phyloP scores from a whole-genome alignment of 2,329 filamentous ascomycete genomes.

The Akanthomyces uredinophilus region DNA sequence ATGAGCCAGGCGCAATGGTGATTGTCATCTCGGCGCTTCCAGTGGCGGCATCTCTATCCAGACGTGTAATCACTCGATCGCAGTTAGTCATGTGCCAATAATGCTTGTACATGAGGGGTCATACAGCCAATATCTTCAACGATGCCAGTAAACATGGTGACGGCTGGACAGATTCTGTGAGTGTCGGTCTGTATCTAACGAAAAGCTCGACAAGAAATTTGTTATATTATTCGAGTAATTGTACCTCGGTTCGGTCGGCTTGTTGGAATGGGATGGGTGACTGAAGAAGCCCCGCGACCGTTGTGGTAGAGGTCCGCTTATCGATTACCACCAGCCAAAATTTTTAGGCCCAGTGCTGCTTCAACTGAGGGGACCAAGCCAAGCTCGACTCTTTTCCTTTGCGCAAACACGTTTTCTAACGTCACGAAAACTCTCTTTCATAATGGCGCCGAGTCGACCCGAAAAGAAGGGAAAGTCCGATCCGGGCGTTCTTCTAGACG shows the following conservation, averaged over 20 bases:
- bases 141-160: slow-evolving; percentile 87
- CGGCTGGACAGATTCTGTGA: slow-evolving; percentile 1
- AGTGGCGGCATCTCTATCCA: slow-evolving; percentile 74
- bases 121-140: slow-evolving; percentile 91
- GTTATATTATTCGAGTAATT: not conserved
- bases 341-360: slow-evolving; percentile 6
- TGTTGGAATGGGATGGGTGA: not conserved
- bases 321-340: slow-evolving; percentile 13
- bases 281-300: not conserved
- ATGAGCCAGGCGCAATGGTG: slow-evolving; percentile 57
- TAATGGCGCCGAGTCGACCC: slow-evolving; percentile 39
- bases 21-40: slow-evolving; percentile 91
- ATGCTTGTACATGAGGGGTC: slow-evolving; percentile 18
- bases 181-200: not conserved
- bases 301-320: slow-evolving; percentile 9
- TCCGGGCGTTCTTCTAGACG: slow-evolving; percentile 29
- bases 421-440: not conserved
- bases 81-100: slow-evolving; percentile 27
- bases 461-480: slow-evolving; percentile 31
- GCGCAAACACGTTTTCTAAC: not conserved
- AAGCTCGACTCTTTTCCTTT: not conserved
- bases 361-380: slow-evolving; percentile 3
- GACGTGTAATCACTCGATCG: slow-evolving; percentile 69
- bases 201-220: not conserved
- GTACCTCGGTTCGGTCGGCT: not conserved